A percentile compares a stretch with the other conserved stretches of the same genome.
These are phyloP conservation scores for Phlyctochytrium planicorne DNA, from an alignment of 192 early-diverging fungal species.

Conservation along the genomic window DNA sequence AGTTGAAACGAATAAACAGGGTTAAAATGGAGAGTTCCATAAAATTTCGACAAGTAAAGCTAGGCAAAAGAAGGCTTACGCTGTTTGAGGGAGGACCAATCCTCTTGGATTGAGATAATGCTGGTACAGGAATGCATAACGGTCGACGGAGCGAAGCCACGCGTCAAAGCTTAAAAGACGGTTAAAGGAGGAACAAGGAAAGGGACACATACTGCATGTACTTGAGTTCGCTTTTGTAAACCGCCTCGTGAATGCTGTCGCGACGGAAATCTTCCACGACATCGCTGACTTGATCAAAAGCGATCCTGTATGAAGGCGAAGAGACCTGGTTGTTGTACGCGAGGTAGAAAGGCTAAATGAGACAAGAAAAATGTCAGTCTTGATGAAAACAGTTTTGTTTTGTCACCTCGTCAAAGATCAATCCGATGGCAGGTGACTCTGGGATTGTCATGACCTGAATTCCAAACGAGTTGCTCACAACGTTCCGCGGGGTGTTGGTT, in stretches of 20 bases:
- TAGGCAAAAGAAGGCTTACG: too few relatives aligned
- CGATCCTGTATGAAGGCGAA: neutral
- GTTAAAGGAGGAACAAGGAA: neutral
- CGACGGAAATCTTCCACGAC: conserved; percentile 18
- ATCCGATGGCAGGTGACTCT: conserved; percentile 22
- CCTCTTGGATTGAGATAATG: conserved; percentile 47
- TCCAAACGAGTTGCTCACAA: conserved; percentile 39
- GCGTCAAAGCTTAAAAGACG: conserved; percentile 36
- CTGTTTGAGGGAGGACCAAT: conserved; percentile 30
- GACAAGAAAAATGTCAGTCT: too few relatives aligned
- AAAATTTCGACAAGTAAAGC: neutral
- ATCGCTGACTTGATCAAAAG: conserved; percentile 14
- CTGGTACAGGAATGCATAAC: conserved; percentile 48
- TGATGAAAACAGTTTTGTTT: too few relatives aligned
- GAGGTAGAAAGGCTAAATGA: conserved; percentile 7
- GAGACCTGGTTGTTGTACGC: conserved; percentile 7
- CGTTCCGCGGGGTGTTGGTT: conserved; percentile 35
- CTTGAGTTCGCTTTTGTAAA: conserved; percentile 18
- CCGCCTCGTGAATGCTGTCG: conserved; percentile 14
- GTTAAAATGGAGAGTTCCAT: neutral
- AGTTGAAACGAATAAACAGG: neutral
- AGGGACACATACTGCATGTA: conserved; percentile 8
- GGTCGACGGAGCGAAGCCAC: conserved; percentile 43
- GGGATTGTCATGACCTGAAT: conserved; percentile 29
- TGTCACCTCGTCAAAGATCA: conserved; percentile 30